Percentiles rank a stretch among this genome's conserved stretches.
These are phyloP conservation scores for Phytophthora agathidicida DNA, from an alignment of 352 stramenopile species.

Conservation along the genomic window DNA sequence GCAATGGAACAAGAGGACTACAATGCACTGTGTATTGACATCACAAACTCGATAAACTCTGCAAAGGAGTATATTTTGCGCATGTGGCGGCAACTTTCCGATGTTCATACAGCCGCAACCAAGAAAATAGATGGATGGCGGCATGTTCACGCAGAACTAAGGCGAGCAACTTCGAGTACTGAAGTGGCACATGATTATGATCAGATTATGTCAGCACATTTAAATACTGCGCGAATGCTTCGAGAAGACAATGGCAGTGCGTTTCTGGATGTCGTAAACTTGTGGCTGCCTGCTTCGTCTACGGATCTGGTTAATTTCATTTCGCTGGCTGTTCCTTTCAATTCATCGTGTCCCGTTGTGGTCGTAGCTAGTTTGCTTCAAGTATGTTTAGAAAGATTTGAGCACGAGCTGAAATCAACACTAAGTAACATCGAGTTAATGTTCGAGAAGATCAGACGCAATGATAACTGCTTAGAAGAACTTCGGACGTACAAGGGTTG, in stretches of 20 bases:
- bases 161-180: neutral
- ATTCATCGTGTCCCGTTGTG: slow-evolving; percentile 4
- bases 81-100: slow-evolving; percentile 8
- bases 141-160: slow-evolving; percentile 20
- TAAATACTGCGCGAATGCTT: slow-evolving; percentile 5
- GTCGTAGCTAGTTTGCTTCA: slow-evolving; percentile 9
- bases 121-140: slow-evolving; percentile 21
- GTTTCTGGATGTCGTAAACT: slow-evolving; percentile 19
- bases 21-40: slow-evolving; percentile 22
- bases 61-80: slow-evolving; percentile 2
- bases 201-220: neutral
- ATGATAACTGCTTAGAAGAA: slow-evolving; percentile 16
- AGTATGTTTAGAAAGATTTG: slow-evolving; percentile 16
- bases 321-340: neutral
- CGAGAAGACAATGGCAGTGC: slow-evolving; percentile 15
- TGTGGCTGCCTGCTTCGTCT: slow-evolving; percentile 3
- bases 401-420: slow-evolving; percentile 5
- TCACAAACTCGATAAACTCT: slow-evolving; percentile 7
- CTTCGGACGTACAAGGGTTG: slow-evolving; percentile 13
- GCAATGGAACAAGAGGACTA: slow-evolving; percentile 41
- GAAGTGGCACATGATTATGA: neutral
- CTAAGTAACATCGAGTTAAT: slow-evolving; percentile 11
- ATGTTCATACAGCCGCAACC: slow-evolving; percentile 11
- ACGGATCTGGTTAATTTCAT: slow-evolving; percentile 21
- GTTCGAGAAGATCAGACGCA: slow-evolving; percentile 7